phyloP scores from a whole-genome alignment of 345 rosid species.

The Bruguiera sexangula region DNA sequence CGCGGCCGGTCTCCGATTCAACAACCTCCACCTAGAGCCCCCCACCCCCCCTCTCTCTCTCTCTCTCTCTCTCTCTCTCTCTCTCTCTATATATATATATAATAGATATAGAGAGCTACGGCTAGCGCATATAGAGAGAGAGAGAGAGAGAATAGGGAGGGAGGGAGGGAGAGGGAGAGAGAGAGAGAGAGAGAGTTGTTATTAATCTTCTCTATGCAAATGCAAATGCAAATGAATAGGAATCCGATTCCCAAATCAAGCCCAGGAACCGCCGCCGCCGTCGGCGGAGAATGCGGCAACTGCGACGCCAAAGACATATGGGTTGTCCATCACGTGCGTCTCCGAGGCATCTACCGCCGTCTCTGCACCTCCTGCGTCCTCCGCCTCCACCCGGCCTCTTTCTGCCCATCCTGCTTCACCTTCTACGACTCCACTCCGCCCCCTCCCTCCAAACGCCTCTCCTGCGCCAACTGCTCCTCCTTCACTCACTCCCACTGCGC shows the following conservation, averaged over 20 bases:
- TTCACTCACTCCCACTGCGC: constrained; percentile 65
- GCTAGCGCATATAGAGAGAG: no score
- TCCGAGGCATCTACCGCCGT: constrained; percentile 44
- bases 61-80: no score
- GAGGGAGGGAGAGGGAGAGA: no score
- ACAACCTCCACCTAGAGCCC: no score
- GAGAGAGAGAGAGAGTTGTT: no score
- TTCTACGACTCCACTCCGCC: constrained; percentile 54
- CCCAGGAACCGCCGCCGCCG: background rate
- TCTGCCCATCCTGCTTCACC: constrained; percentile 68
- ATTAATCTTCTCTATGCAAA: no score
- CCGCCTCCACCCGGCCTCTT: constrained; percentile 49
- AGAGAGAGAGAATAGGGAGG: no score
- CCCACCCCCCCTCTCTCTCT: no score
- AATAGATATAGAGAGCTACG: no score
- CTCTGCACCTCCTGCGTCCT: constrained; percentile 85
- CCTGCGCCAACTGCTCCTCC: constrained; percentile 57
- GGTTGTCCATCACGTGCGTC: constrained; percentile 55
- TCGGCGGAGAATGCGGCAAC: constrained; percentile 35
- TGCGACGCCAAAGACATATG: constrained; percentile 35
- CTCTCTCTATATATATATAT: no score
- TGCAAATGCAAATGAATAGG: background rate
- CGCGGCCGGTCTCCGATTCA: no score
- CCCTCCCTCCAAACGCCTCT: constrained; percentile 44
- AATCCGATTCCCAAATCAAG: background rate